Base-by-base conservation (phyloP, 371 early-diverging fungal species). In the Nematocida sp. region DNA sequence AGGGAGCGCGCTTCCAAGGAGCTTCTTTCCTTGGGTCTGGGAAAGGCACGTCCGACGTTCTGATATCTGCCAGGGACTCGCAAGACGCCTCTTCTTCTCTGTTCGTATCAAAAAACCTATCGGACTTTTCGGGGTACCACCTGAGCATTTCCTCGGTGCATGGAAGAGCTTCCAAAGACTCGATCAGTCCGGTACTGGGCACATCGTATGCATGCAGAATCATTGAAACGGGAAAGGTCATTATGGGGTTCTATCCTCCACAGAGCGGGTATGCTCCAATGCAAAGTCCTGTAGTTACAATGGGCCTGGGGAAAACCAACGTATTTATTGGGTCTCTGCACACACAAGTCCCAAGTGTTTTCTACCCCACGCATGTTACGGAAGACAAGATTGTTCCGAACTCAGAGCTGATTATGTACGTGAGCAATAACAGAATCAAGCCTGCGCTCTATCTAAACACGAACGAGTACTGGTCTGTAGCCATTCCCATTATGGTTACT, bases 281-380 rank as follows among this genome's bases (percentile, higher is more conserved):
- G 17, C 57, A 74, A 34, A 53, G 64, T 31, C 79, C 76, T 1
- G 64, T 70, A 8, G 43, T 65, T 31, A 53, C 45, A 15, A 48
- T 81, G 31, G 81, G 81, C 1, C 75, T 81, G n/a, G 81, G 79
- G 11, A 54, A 40, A 45, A 77, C 76, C 1, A 77, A 76, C 43
- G 76, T 77, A 15, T 75, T 79, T 52, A 48, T 81, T 1, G 57
- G 77, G 31, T 40, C 45, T 17, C 37, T 81, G 21, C 55, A 57
- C 32, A 43, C 76, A 7, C 52, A 65, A 11, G 45, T 78, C 0
- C 78, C 81, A 25, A 32, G 43, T 31, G 52, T 2, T 8, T 15
- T 23, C 34, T 70, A 76, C 67, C 52, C 54, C 29, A 36, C 50
- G 0, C 55, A 60, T 56, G 38, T 51, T 11, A 58, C 64, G 17